A percentile compares a stretch with the other conserved stretches of the same genome.
phyloP scores from a whole-genome alignment of 2,329 filamentous ascomycete genomes.

The Ophiostoma quercus region DNA sequence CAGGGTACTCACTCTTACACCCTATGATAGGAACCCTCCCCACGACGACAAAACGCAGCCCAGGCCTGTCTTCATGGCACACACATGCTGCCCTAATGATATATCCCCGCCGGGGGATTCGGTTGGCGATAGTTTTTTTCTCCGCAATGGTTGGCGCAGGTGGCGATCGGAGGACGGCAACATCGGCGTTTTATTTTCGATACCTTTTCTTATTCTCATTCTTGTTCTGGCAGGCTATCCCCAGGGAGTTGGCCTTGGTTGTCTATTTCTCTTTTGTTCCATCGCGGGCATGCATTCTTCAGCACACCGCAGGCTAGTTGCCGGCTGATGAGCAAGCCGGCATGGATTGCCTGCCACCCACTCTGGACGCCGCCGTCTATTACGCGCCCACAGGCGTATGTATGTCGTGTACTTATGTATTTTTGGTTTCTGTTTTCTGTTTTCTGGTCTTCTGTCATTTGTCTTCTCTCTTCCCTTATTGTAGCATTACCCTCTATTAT shows the following conservation, averaged over 20 bases:
- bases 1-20: neutral
- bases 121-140: constrained; percentile 9
- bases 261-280: neutral
- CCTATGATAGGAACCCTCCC: neutral
- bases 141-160: constrained; percentile 9
- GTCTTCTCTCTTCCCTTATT: neutral
- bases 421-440: neutral
- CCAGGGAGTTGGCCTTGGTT: neutral
- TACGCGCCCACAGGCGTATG: no score
- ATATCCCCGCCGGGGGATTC: neutral
- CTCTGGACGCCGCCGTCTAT: no score
- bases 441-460: neutral
- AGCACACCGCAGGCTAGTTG: neutral
- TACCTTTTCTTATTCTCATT: constrained; percentile 1
- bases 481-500: neutral
- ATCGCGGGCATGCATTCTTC: neutral
- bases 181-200: constrained; percentile 10
- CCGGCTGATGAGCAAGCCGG: no score
- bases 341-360: no score
- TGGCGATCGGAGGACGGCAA: neutral
- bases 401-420: neutral
- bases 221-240: constrained; percentile 15
- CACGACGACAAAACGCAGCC: neutral
- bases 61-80: neutral
- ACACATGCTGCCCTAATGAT: constrained; percentile 16